Conservation (phyloP, 192 early-diverging fungal species). For the Coemansia reversa region DNA sequence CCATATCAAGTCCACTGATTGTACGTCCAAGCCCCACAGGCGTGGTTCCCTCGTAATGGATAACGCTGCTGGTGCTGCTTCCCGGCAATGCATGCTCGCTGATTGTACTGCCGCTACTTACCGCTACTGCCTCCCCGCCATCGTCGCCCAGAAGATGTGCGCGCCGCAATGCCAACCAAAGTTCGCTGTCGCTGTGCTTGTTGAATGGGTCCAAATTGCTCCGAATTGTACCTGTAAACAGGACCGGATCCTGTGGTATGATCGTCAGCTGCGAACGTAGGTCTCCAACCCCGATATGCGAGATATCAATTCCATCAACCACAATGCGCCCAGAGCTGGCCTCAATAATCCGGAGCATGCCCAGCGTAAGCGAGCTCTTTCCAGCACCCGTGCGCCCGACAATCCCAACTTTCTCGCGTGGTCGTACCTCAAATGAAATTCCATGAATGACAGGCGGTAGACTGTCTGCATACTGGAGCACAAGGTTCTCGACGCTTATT, state of each 20-base stretch:
- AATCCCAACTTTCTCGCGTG: constrained; percentile 81
- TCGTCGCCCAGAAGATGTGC: constrained; percentile 35
- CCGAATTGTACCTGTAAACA: constrained; percentile 72
- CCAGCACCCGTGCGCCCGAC: constrained; percentile 86
- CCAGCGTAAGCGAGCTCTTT: constrained; percentile 69
- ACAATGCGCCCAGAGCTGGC: constrained; percentile 62
- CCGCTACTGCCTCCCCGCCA: neutral
- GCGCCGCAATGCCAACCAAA: constrained; percentile 64
- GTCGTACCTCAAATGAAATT: constrained; percentile 68
- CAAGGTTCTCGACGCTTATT: constrained; percentile 67
- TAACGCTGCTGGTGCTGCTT: constrained; percentile 1
- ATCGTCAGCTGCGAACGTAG: constrained; percentile 76
- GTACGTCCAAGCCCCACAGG: constrained; percentile 31
- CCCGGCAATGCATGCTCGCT: constrained; percentile 10
- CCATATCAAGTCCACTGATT: constrained; percentile 42
- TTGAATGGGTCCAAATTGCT: constrained; percentile 86
- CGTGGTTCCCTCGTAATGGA: neutral
- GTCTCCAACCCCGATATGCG: constrained; percentile 70
- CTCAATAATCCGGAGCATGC: constrained; percentile 77
- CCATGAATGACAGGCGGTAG: constrained; percentile 68
- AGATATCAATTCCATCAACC: constrained; percentile 78
- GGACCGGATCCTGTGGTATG: constrained; percentile 86
- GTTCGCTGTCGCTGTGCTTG: constrained; percentile 66
- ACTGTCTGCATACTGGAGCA: constrained; percentile 65
- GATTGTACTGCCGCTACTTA: constrained; percentile 17